A percentile compares a stretch with the other conserved stretches of the same genome.
Conservation (phyloP, 129 eudicot genomes). For the Rutidosis leptorrhynchoides region DNA sequence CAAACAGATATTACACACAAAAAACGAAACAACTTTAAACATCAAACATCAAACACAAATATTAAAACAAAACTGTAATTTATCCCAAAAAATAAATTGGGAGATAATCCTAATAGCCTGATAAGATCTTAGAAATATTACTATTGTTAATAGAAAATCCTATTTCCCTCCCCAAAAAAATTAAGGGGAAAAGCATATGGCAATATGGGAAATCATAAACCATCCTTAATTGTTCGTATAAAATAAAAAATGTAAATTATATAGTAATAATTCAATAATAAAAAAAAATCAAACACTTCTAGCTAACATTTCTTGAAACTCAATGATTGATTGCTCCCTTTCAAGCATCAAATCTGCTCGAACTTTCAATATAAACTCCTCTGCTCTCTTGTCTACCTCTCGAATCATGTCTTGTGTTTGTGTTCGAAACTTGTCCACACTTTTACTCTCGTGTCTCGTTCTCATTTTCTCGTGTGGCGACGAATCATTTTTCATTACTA, state of each 20-base stretch:
- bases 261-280: not conserved
- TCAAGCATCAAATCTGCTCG: slow-evolving; percentile 61
- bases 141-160: not conserved
- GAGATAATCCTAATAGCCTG: not conserved
- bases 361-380: slow-evolving; percentile 60
- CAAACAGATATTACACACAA: not conserved
- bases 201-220: not conserved
- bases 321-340: slow-evolving; percentile 74
- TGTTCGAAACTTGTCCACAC: not conserved
- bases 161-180: not conserved
- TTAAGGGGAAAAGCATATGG: not conserved
- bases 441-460: not conserved
- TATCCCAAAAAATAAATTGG: not conserved
- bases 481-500: slow-evolving; percentile 1
- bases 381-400: slow-evolving; percentile 87
- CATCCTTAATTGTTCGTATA: not conserved
- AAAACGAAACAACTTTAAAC: not conserved
- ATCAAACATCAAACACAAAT: not conserved
- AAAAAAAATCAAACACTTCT: slow-evolving; percentile 45
- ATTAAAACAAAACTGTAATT: not conserved
- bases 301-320: slow-evolving; percentile 76
- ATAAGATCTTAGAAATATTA: not conserved
- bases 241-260: not conserved
- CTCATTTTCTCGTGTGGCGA: slow-evolving; percentile 18
- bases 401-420: slow-evolving; percentile 11